phyloP scores from a whole-genome alignment of 2,329 filamentous ascomycete species.

The Beauveria sp. region DNA sequence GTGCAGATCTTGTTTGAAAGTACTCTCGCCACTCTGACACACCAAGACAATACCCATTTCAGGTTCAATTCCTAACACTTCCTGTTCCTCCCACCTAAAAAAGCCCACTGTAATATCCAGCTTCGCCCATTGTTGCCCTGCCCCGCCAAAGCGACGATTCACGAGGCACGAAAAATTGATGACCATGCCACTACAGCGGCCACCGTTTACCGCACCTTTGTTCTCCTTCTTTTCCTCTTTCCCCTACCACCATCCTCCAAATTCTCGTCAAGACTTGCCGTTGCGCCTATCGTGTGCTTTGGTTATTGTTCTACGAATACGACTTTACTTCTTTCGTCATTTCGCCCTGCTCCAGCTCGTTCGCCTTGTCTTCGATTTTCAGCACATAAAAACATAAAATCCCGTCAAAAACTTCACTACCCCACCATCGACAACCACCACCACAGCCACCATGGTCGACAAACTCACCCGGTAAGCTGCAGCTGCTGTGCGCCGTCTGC shows the following conservation, averaged over 20 bases:
- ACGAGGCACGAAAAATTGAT: conserved; percentile 32
- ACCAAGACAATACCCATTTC: not conserved
- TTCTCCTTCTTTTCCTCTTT: conserved; percentile 9
- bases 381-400: conserved; percentile 8
- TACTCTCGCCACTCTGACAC: not conserved
- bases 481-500: not conserved
- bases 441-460: conserved; percentile 61
- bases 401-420: conserved; percentile 14
- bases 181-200: conserved; percentile 21
- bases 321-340: not conserved
- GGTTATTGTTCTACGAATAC: conserved; percentile 12
- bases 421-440: conserved; percentile 13
- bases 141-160: conserved; percentile 31
- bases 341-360: not conserved
- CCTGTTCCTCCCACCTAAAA: not conserved
- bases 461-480: conserved; percentile 79
- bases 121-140: conserved; percentile 15
- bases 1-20: not conserved
- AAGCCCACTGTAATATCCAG: not conserved
- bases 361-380: not conserved
- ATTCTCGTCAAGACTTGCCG: conserved; percentile 15
- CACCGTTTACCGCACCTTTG: conserved; percentile 17
- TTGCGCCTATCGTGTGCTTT: conserved; percentile 15
- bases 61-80: not conserved
- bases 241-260: not conserved